Evolutionary conservation across 176 grass and related monocot genomes (phyloP).

Genomic region (Oropetium thomaeum): DNA sequence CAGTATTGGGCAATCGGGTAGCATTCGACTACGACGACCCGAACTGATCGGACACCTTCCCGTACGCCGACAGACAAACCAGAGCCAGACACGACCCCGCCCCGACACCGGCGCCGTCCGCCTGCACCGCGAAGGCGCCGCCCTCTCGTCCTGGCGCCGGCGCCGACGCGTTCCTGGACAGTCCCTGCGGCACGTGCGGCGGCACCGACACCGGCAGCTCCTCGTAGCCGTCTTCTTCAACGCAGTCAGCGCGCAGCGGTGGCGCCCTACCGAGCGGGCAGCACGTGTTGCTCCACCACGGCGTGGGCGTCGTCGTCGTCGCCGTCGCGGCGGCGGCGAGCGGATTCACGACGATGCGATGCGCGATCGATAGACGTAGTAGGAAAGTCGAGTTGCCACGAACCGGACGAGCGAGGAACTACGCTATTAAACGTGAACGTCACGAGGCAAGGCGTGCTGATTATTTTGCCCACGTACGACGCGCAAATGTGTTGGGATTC

Average conservation of each 20-base stretch:
- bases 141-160: not conserved
- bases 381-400: not conserved
- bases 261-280: not conserved
- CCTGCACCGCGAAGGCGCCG: not conserved
- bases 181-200: not conserved
- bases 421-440: not conserved
- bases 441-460: not conserved
- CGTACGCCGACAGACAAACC: not conserved
- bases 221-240: not conserved
- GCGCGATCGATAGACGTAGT: not conserved
- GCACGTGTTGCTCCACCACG: not conserved
- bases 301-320: not conserved
- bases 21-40: not conserved
- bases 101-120: not conserved
- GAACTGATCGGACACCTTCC: not conserved
- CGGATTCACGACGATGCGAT: not conserved
- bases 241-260: constrained; percentile 21
- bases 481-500: not conserved
- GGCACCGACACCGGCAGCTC: constrained; percentile 19
- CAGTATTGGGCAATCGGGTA: too few species aligned
- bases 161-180: not conserved
- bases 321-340: not conserved
- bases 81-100: not conserved
- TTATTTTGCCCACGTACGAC: not conserved
- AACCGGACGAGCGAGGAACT: not conserved